phyloP scores from a whole-genome alignment of 257 asterid species.

The Salvia miltiorrhiza region DNA sequence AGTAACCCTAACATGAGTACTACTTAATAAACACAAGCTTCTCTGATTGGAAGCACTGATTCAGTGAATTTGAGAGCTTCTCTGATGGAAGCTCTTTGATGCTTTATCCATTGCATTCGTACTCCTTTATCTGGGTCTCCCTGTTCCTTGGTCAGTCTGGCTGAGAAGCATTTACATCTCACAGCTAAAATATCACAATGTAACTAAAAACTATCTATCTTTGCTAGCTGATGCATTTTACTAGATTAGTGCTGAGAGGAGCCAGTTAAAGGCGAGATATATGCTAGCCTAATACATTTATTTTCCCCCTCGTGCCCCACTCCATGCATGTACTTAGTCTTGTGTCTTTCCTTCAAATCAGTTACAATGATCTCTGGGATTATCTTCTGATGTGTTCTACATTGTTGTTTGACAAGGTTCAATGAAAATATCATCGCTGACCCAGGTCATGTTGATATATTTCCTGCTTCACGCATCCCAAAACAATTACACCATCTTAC shows the following conservation, averaged over 20 bases:
- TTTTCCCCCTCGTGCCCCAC: neutral
- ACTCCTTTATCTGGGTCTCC: neutral
- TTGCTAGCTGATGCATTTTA: neutral
- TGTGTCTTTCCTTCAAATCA: conserved; percentile 5
- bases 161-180: neutral
- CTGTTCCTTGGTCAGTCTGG: neutral
- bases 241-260: conserved; percentile 7
- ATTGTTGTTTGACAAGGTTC: conserved; percentile 60
- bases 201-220: neutral
- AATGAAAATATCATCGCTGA: conserved; percentile 77
- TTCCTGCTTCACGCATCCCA: conserved; percentile 84
- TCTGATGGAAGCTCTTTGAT: neutral
- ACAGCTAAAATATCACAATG: neutral
- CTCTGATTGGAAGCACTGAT: neutral
- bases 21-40: neutral
- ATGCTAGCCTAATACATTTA: neutral
- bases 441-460: conserved; percentile 96
- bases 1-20: neutral
- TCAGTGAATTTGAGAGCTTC: neutral
- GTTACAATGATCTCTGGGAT: neutral
- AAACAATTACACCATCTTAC: conserved; percentile 67
- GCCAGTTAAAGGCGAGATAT: neutral
- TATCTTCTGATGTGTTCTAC: conserved; percentile 23
- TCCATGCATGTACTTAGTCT: neutral
- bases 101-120: neutral